Base-by-base conservation (phyloP, 352 stramenopile species). In the Pilasporangium apinafurcum region DNA sequence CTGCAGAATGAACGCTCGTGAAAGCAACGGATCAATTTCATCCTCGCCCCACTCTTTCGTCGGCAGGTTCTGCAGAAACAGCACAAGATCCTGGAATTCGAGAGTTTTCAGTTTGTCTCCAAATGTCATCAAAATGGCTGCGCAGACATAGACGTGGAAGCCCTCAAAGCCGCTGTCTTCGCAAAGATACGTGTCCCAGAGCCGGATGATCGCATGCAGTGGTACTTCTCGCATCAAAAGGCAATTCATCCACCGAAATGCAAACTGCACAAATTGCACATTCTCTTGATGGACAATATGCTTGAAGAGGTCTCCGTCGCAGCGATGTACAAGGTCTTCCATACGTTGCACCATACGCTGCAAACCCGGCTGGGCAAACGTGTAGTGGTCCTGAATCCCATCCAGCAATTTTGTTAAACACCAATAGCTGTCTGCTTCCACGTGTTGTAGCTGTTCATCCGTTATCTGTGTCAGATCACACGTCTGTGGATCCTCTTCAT, bases 221-320 rank as follows among this genome's bases (percentile, higher is more conserved):
- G 85, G 86, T 37, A 99, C 88, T 62, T 99, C 97, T 27, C 97
- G 79, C 65, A 99, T 90, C 29, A 99, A 77, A 38, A 99, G 66
- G 65, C 97, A 99, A 78, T 99, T 99, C 92, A 99, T 99, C 96
- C 97, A 99, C 32, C 97, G 97, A 66, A 99, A 99, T 16, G 96
- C 94, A 68, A 99, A 99, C 75, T 99, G 96, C 37, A 99, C 93
- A 62, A 99, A 99, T 61, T 98, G 84, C 53, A 99, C 89, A 13
- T 76, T 90, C 40, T 96, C 84, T 6, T 81, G 71, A 53, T 95
- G 70, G 13, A 99, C 82, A 48, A 93, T 89, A 70, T 99, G 96
- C 48, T 84, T 64, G 48, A 96, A 95, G 24, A 99, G 72, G 38
- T 97, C 73, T 5, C 59, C 67, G 60, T 99, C 97, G 51, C 98